Base-by-base conservation (phyloP, 305 asterid genomes). In the Fraxinus sp. region DNA sequence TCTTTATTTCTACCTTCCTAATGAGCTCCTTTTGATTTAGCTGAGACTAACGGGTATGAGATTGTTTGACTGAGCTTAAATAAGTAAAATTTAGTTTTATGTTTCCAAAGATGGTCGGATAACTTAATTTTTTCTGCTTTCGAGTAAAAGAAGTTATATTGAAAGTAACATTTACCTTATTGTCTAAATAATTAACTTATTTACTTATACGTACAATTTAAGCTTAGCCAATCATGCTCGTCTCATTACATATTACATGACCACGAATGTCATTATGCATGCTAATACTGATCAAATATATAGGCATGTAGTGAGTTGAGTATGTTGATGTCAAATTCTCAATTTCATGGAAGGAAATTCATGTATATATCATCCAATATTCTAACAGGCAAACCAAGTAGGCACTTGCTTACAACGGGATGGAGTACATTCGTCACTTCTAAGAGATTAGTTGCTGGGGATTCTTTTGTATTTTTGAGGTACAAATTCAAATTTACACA, bases 401-500 rank as follows among this genome's bases (percentile, higher is more conserved):
- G 99, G 87, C 98, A 97, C 87, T 88, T 97, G 89, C 97, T 97
- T 55, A 97, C 99, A n/a, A 95, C 99, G 2, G 99, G 99, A 9
- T 97, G 99, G 99, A 97, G 99, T 87, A 92, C 97, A 3, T 97
- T 95, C 81, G 98, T 97, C 32, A 92, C 97, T 77, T 90, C 93
- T 2, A 97, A 97, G 91, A 90, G 93, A 90, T 89, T 97, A 87
- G 96, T 89, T 37, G 97, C 99, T 59, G 97, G 99, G 6, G 99
- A 97, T 85, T 92, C 97, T 59, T 95, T 95, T 87, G 94, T 97
- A 77, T 97, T 97, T 81, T 87, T 97, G 84, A 95, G 99, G 98
- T 96, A 87, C 77, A 73, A 43, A 43, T 28, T 33, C 43, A 35
- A 36, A 68, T 20, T 80, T 70, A 30, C 24, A 24, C 30, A 7